Base-by-base conservation (phyloP, 768 basidiomycete genomes). In the Naganishia friedmannii region DNA sequence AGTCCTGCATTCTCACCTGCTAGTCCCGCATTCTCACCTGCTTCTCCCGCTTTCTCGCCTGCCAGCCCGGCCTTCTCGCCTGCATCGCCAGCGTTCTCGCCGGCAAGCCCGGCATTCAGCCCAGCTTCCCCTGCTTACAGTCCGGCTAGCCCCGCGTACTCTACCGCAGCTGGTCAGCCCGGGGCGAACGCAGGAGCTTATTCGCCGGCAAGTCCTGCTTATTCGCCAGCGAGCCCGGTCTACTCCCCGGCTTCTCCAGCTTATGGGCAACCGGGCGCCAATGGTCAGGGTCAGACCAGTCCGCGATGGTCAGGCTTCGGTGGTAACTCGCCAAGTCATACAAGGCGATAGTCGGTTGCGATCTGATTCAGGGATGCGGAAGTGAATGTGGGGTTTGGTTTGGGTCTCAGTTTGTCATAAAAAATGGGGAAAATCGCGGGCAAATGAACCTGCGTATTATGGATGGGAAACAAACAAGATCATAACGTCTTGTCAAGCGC, bases 91-190 rank as follows among this genome's bases (percentile, higher is more conserved):
- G 86, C 87, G 31, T 92, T 90, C 80, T 91, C 90, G 71, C 93
- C 92, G 0, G 90, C 92, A 71, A 92, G 91, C 0, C 93, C 93
- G 10, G 89, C 90, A 76, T 96, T 93, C 81, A 93, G 92, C 13
- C 94, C 94, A 2, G 92, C 94, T 0, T 94, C 92, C 3, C 94
- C 94, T n/a, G 87, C 89, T 9, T 83, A 77, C 70, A 77, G 76
- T 71, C 74, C 73, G 68, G 75, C 74, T 54, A 65, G 66, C 42
- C 70, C 56, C 7, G 53, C 68, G 28, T 69, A 72, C 32, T 68
- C 53, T 12, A 26, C 58, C 0, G 31, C 53, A 2, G 31, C 26
- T 3, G 57, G 57, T 26, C 34, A n/a, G 60, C 42, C 42, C 3
- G 60, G 13, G 3, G 60, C 60, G 8, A 63, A 55, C 46, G 57